These are phyloP conservation scores for Cucumis sativus DNA, from an alignment of 306 rosid genomes.

Conservation along the genomic window DNA sequence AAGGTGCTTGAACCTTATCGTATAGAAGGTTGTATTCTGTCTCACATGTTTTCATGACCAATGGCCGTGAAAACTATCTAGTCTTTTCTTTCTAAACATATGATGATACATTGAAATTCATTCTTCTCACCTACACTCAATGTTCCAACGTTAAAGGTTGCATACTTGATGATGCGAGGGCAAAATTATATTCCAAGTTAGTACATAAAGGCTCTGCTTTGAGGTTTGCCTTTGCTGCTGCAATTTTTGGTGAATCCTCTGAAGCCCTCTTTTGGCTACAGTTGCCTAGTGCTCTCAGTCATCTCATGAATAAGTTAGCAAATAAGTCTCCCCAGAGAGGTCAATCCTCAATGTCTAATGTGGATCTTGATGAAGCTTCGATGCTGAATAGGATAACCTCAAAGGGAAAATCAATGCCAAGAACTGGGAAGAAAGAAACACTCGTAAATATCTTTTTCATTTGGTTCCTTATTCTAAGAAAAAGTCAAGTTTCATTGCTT, in stretches of 20 bases:
- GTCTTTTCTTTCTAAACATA: background rate
- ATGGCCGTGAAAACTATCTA: conserved; percentile 9
- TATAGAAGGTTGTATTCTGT: conserved; percentile 51
- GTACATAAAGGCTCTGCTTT: conserved; percentile 66
- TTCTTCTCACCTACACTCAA: conserved; percentile 16
- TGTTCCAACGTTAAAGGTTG: conserved; percentile 47
- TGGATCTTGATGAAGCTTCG: conserved; percentile 52
- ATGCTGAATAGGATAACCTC: conserved; percentile 65
- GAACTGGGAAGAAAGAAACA: conserved; percentile 36
- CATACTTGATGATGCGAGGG: conserved; percentile 83
- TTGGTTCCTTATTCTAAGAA: background rate
- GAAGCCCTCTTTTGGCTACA: conserved; percentile 98
- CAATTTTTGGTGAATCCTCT: conserved; percentile 72
- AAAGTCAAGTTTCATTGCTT: background rate
- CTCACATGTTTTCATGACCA: conserved; percentile 6
- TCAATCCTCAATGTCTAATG: conserved; percentile 19
- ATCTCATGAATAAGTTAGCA: conserved; percentile 53
- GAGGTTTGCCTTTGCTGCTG: conserved; percentile 90
- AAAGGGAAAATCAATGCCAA: conserved; percentile 55
- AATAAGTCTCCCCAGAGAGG: conserved; percentile 45
- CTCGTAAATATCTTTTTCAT: conserved; percentile 28
- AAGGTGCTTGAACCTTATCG: conserved; percentile 91
- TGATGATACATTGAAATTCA: background rate
- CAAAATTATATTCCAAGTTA: conserved; percentile 74
- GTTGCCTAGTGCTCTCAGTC: conserved; percentile 66